Percentiles rank a stretch among this genome's conserved stretches.
phyloP scores from a whole-genome alignment of 148 eudicot species.

The Cornus florida region DNA sequence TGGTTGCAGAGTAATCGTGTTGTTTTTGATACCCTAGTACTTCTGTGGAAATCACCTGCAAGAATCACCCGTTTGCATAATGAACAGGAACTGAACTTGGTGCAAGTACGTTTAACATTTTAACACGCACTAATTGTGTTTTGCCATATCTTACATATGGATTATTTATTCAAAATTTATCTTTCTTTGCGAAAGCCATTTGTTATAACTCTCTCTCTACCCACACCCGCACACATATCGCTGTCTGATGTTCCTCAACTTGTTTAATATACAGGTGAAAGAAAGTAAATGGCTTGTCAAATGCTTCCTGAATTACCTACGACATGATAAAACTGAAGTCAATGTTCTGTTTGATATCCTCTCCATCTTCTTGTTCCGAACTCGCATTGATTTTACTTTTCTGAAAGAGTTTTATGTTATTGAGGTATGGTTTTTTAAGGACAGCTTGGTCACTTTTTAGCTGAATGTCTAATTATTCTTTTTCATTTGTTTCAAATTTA shows the following conservation, averaged over 20 bases:
- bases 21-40: slow-evolving; percentile 80
- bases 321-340: slow-evolving; percentile 93
- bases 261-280: slow-evolving; percentile 70
- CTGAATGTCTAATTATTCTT: not conserved
- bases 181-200: too few relatives aligned
- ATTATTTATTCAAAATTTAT: too few relatives aligned
- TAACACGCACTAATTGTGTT: too few relatives aligned
- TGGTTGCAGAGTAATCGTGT: slow-evolving; percentile 87
- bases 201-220: not conserved
- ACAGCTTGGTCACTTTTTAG: not conserved
- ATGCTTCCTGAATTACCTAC: slow-evolving; percentile 91
- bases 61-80: slow-evolving; percentile 79
- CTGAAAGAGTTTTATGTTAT: slow-evolving; percentile 93
- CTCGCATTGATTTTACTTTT: slow-evolving; percentile 92
- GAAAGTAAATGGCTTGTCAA: slow-evolving; percentile 99
- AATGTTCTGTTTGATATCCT: slow-evolving; percentile 88
- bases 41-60: slow-evolving; percentile 89
- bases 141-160: too few relatives aligned
- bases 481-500: slow-evolving; percentile 1
- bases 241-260: not conserved
- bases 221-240: not conserved
- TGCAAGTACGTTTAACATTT: slow-evolving; percentile 57
- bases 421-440: slow-evolving; percentile 56
- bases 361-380: slow-evolving; percentile 77
- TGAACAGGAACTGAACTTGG: slow-evolving; percentile 89